Conservation (phyloP, 331 rosid genomes). For the Erythrophleum ivorense region DNA sequence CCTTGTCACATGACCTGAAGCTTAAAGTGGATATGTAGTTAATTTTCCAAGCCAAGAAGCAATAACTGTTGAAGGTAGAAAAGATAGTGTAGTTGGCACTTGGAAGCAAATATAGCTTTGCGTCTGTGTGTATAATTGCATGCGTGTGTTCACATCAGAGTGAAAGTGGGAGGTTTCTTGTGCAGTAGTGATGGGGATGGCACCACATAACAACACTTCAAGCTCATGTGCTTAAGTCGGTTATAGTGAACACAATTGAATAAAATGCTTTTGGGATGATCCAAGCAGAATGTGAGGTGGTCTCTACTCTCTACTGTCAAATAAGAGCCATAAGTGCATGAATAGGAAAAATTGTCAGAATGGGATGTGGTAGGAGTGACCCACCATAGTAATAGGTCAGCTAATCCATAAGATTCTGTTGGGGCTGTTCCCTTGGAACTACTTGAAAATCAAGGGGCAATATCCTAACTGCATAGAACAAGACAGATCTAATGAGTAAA, state of each 20-base stretch:
- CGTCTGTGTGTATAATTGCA: slow-evolving; percentile 9
- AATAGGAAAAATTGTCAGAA: slow-evolving; percentile 41
- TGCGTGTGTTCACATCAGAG: slow-evolving; percentile 23
- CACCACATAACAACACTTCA: slow-evolving; percentile 39
- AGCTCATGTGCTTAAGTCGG: slow-evolving; percentile 53
- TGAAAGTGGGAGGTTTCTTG: slow-evolving; percentile 39
- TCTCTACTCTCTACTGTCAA: slow-evolving; percentile 1
- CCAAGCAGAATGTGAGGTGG: slow-evolving; percentile 40
- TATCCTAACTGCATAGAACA: slow-evolving; percentile 39
- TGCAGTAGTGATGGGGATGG: slow-evolving; percentile 10
- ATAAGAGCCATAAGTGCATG: slow-evolving; percentile 46
- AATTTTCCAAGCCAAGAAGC: slow-evolving; percentile 45
- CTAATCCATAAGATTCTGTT: slow-evolving; percentile 70
- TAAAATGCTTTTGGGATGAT: slow-evolving; percentile 63
- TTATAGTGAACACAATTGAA: slow-evolving; percentile 43
- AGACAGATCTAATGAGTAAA: slow-evolving; percentile 47
- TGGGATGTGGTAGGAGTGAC: slow-evolving; percentile 45
- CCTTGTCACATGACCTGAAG: slow-evolving; percentile 40
- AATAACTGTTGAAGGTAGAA: slow-evolving; percentile 38
- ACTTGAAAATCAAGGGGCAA: slow-evolving; percentile 47
- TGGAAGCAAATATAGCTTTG: slow-evolving; percentile 26
- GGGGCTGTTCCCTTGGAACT: slow-evolving; percentile 77
- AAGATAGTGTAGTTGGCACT: slow-evolving; percentile 36
- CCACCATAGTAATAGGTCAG: slow-evolving; percentile 54
- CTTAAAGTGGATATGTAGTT: slow-evolving; percentile 40